Evolutionary conservation across 257 asterid species (phyloP), one percentile per base, ranked within the genome.

Genomic region (Phtheirospermum japonicum): DNA sequence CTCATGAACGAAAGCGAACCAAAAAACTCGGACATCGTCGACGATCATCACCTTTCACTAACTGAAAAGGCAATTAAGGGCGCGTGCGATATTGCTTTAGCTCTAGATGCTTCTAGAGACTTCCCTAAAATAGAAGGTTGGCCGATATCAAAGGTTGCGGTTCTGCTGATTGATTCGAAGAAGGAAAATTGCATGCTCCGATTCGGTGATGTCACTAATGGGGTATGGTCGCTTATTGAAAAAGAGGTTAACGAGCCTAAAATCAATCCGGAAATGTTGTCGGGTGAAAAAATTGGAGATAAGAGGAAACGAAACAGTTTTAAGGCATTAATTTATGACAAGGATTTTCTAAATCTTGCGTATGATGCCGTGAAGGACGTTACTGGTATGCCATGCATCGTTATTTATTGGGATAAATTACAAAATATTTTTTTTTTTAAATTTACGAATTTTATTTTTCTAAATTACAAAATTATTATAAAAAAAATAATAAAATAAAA

Each of bases 171-270:
- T 0, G 89, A 89, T 76, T 61, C 81, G 8, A 73, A 65, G 39
- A 77, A 51, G 63, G 88, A 86, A 17, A 77, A 71, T 3, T 86
- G 95, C 42, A 48, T 63, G 70, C 83, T 86, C 26, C 64, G 20
- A 61, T 84, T 26, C 66, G 50, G 73, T 59, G 53, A 71, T 11
- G 54, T 77, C 61, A 81, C 89, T 42, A 71, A 81, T 39, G 94
- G 97, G 11, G 80, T 76, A 28, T 84, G 95, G 94, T 86, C 86
- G 30, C 77, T 78, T 57, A 59, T 80, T n/a, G 95, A 86, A 56
- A 80, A 75, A 63, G 63, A 69, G 33, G 3, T 81, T 7, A 52
- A 13, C 43, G 53, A 48, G 59, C 48, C 46, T 13, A 13, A 42
- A 42, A 42, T 13, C 1, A 42, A 12, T 42, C 49, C 49, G 18